A percentile compares a stretch with the other conserved stretches of the same genome.
phyloP scores from a whole-genome alignment of 352 stramenopile genomes.

The Phytopythium litorale region DNA sequence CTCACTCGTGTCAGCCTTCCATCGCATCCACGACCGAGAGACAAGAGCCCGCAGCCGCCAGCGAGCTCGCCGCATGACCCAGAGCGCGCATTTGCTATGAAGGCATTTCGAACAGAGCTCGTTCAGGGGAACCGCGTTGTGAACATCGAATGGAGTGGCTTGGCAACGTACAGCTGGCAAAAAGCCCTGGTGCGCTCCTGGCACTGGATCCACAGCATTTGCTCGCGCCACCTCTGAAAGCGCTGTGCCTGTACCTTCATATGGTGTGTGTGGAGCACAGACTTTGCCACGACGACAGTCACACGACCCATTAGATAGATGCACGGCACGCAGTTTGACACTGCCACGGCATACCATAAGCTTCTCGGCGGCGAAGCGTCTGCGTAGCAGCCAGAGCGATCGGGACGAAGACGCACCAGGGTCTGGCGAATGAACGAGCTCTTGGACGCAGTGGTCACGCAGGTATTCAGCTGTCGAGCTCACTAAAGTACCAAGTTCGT shows the following conservation, averaged over 20 bases:
- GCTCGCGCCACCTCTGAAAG: slow-evolving; percentile 25
- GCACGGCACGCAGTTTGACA: background rate
- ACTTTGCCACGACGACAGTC: background rate
- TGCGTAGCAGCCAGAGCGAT: slow-evolving; percentile 20
- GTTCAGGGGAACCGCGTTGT: too few relatives aligned
- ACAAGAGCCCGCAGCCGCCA: slow-evolving; percentile 18
- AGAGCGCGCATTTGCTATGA: slow-evolving; percentile 43
- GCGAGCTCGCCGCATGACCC: slow-evolving; percentile 33
- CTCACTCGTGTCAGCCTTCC: slow-evolving; percentile 15
- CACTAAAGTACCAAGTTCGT: slow-evolving; percentile 18
- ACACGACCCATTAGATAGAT: background rate
- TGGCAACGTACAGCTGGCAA: slow-evolving; percentile 37
- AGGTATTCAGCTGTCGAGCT: slow-evolving; percentile 22
- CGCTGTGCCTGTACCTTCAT: slow-evolving; percentile 1
- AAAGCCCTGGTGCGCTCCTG: slow-evolving; percentile 25
- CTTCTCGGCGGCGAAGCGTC: slow-evolving; percentile 36
- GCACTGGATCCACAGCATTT: slow-evolving; percentile 18
- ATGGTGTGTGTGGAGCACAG: background rate
- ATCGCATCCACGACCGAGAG: slow-evolving; percentile 26
- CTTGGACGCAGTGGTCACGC: slow-evolving; percentile 35
- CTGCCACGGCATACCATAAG: slow-evolving; percentile 21
- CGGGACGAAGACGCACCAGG: background rate
- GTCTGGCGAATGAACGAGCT: slow-evolving; percentile 16
- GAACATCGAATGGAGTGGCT: background rate
- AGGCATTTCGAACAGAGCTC: background rate